Evolutionary conservation across 1,284 basidiomycete genomes (phyloP).

Genomic region (Cryptococcus hybrid): DNA sequence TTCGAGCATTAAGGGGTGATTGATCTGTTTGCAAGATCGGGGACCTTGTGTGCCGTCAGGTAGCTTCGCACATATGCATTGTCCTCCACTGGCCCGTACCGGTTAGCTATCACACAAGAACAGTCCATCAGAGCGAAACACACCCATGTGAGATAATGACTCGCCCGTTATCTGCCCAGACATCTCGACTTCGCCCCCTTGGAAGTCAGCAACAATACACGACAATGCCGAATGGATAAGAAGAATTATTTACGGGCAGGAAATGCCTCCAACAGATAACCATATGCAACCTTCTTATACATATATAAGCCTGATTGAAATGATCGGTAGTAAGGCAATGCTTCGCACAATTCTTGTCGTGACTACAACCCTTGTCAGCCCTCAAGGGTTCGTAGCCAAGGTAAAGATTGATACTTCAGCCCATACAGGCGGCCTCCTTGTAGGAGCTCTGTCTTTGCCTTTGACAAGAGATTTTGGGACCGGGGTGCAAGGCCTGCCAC

Average conservation of each 20-base stretch:
- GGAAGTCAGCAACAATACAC: neutral
- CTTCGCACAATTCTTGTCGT: slow-evolving; percentile 46
- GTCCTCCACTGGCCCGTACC: slow-evolving; percentile 21
- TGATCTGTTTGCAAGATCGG: slow-evolving; percentile 36
- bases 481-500: too few relatives aligned
- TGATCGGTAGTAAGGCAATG: slow-evolving; percentile 45
- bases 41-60: slow-evolving; percentile 14
- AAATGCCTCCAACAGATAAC: slow-evolving; percentile 44
- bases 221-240: neutral
- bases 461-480: too few relatives aligned
- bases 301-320: slow-evolving; percentile 47
- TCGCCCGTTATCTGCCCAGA: slow-evolving; percentile 37
- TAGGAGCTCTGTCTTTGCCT: too few relatives aligned
- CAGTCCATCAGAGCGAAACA: neutral
- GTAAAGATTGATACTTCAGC: slow-evolving; percentile 28
- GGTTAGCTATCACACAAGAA: neutral
- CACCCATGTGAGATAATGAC: slow-evolving; percentile 46
- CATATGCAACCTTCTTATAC: slow-evolving; percentile 32
- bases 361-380: slow-evolving; percentile 16
- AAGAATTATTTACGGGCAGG: slow-evolving; percentile 31
- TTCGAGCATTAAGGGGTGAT: slow-evolving; percentile 24
- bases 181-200: slow-evolving; percentile 30
- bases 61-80: slow-evolving; percentile 19
- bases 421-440: slow-evolving; percentile 35
- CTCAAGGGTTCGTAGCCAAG: neutral